Percentiles rank a stretch among this genome's conserved stretches.
phyloP scores from a whole-genome alignment of 2,329 filamentous ascomycete species.

The Trichoderma sp. region DNA sequence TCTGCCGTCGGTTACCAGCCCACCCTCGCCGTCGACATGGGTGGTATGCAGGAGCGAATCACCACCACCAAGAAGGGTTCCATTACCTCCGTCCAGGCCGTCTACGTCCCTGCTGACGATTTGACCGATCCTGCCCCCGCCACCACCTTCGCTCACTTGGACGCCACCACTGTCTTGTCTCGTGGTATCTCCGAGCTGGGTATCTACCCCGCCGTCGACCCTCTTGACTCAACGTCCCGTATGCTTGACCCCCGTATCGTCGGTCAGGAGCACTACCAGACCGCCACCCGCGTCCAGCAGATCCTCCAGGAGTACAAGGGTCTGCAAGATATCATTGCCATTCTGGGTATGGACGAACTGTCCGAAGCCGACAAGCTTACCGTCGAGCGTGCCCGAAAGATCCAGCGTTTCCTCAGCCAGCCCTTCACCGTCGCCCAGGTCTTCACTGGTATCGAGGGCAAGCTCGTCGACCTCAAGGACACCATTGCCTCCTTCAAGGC shows the following conservation, averaged over 20 bases:
- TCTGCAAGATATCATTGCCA: slow-evolving; percentile 99
- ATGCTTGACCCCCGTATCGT: slow-evolving; percentile 99
- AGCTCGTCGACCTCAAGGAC: slow-evolving; percentile 97
- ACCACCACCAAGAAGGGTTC: slow-evolving; percentile 99
- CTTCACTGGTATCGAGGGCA: slow-evolving; percentile 93
- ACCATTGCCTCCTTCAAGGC: slow-evolving; percentile 97
- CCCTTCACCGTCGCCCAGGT: slow-evolving; percentile 88
- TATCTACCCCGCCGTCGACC: slow-evolving; percentile 99
- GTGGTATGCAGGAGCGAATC: slow-evolving; percentile 99
- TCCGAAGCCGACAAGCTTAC: slow-evolving; percentile 99
- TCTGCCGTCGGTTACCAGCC: slow-evolving; percentile 99
- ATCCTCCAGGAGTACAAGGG: slow-evolving; percentile 99
- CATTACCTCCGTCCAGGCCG: slow-evolving; percentile 99
- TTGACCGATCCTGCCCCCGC: slow-evolving; percentile 99
- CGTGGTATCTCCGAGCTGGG: slow-evolving; percentile 99
- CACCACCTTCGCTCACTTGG: slow-evolving; percentile 99
- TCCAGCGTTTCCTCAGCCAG: slow-evolving; percentile 99
- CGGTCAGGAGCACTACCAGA: slow-evolving; percentile 96
- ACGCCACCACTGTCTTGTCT: slow-evolving; percentile 99
- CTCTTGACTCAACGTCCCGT: slow-evolving; percentile 98
- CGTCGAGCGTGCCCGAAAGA: slow-evolving; percentile 99
- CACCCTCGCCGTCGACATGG: slow-evolving; percentile 98
- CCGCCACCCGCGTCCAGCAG: slow-evolving; percentile 93
- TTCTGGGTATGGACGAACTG: slow-evolving; percentile 99
- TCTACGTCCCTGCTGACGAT: slow-evolving; percentile 99